Conservation (phyloP, 164 flowering plant species). For the Vitis rupestris region DNA sequence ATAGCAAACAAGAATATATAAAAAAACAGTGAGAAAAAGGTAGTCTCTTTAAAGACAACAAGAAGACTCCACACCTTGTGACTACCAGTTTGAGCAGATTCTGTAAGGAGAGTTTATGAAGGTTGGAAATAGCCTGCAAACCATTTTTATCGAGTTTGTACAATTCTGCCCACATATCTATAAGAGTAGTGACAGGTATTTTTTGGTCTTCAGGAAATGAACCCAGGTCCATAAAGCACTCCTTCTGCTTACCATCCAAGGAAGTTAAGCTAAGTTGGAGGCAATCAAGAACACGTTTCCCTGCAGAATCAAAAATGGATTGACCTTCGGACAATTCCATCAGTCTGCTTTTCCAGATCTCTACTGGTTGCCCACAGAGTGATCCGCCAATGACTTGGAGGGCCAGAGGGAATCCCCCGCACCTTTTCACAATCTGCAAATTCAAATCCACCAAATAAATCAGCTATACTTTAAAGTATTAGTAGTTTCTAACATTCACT, state of each 20-base stretch:
- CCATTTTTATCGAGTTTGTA: conserved; percentile 32
- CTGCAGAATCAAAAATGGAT: conserved; percentile 20
- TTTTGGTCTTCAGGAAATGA: conserved; percentile 55
- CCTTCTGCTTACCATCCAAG: conserved; percentile 20
- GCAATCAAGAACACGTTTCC: conserved; percentile 17
- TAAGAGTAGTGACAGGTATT: conserved; percentile 44
- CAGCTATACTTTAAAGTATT: too few relatives aligned
- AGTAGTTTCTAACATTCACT: too few relatives aligned
- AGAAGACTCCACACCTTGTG: conserved; percentile 14
- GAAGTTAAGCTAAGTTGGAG: conserved; percentile 34
- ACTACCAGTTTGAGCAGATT: conserved; percentile 21
- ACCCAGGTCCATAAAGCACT: conserved; percentile 50
- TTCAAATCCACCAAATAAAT: too few relatives aligned
- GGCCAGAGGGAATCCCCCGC: conserved; percentile 40
- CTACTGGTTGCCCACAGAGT: conserved; percentile 23
- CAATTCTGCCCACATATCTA: conserved; percentile 51
- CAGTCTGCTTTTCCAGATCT: conserved; percentile 19
- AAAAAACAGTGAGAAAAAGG: too few relatives aligned
- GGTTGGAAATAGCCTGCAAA: conserved; percentile 14
- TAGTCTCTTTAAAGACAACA: neutral
- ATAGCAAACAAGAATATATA: neutral
- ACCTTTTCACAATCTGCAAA: conserved; percentile 35
- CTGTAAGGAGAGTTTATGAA: conserved; percentile 24
- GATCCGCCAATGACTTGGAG: conserved; percentile 35
- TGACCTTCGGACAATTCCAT: conserved; percentile 17